Base-by-base conservation (phyloP, 1,284 basidiomycete genomes). In the Vanrija sp. region DNA sequence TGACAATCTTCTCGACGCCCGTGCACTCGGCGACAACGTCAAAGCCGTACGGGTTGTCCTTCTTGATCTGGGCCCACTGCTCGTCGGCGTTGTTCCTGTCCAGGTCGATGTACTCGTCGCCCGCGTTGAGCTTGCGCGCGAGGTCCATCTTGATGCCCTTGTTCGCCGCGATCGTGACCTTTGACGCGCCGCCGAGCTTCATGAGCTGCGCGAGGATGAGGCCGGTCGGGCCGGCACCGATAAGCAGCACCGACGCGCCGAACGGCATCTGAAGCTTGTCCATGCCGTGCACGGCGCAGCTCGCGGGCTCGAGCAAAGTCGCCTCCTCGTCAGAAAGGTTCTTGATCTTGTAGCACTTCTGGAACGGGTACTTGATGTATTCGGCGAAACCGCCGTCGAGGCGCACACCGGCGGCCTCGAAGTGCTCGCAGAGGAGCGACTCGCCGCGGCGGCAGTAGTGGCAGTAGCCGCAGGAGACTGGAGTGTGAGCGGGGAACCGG, bases 21-120 rank as follows among this genome's bases (percentile, higher is more conserved):
- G 90, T 92, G 39, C 89, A 90, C 76, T 92, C 90, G 49, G 88
- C 88, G 28, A 93, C 90, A 40, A 91, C 83, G 72, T 93, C 90
- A 69, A 93, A 92, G 21, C 90, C 89, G 69, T 88, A 86, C 29
- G 87, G 88, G 73, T 92, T 83, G 59, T 86, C 84, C 67, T 84
- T 78, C 79, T 86, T 89, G 63, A 93, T 77, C 73, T 87, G 78
- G 38, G 79, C 80, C 89, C 89, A 92, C 70, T 91, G 88, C 1
- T 81, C 76, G n/a, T 81, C 81, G n/a, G 89, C 86, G 69, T 88
- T 80, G 60, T 81, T 68, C 59, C 90, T 78, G 68, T 92, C 88
- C 38, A 93, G 80, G 71, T 91, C 89, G 65, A 92, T 80, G 73
- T 91, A 92, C 67, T 85, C 86, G 69, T 92, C 88, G 12, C 80